Percentiles rank a stretch among this genome's conserved stretches.
phyloP scores from a whole-genome alignment of 2,329 filamentous ascomycete genomes.

The Lachnellula occidentalis region DNA sequence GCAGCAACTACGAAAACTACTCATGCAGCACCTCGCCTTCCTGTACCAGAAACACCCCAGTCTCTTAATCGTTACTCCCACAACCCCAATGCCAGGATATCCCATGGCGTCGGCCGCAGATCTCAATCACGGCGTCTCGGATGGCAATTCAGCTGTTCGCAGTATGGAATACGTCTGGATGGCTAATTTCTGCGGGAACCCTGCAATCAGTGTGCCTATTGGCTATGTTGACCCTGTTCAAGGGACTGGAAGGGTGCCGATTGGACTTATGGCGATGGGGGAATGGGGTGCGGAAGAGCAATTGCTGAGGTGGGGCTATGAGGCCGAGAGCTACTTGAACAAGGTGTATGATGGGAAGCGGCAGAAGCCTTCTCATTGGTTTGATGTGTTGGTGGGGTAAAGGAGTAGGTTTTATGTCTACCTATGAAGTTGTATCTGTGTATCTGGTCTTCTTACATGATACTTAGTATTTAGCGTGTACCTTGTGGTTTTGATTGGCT shows the following conservation, averaged over 20 bases:
- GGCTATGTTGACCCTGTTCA: slow-evolving; percentile 52
- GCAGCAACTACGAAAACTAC: slow-evolving; percentile 65
- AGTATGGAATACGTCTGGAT: slow-evolving; percentile 85
- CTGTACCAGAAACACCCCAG: slow-evolving; percentile 68
- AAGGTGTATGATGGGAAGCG: slow-evolving; percentile 44
- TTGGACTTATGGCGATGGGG: slow-evolving; percentile 58
- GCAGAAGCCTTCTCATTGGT: slow-evolving; percentile 48
- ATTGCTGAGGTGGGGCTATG: slow-evolving; percentile 54
- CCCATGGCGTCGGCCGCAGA: slow-evolving; percentile 50
- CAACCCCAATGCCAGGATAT: slow-evolving; percentile 72
- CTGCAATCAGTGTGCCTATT: slow-evolving; percentile 67
- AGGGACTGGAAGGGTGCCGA: slow-evolving; percentile 51
- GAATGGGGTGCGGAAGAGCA: slow-evolving; percentile 64
- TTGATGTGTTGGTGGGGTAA: slow-evolving; percentile 45
- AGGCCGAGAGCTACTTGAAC: slow-evolving; percentile 52
- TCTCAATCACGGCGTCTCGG: slow-evolving; percentile 64
- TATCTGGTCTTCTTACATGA: background rate
- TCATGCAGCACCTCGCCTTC: slow-evolving; percentile 73
- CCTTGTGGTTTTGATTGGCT: background rate
- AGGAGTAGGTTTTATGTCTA: slow-evolving; percentile 6
- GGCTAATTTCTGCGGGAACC: slow-evolving; percentile 75
- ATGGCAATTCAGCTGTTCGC: slow-evolving; percentile 66
- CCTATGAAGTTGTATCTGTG: background rate
- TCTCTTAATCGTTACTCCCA: slow-evolving; percentile 73
- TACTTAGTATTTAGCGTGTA: background rate